phyloP scores from a whole-genome alignment of 805 yeast genomes.

The Pichia occidentalis region DNA sequence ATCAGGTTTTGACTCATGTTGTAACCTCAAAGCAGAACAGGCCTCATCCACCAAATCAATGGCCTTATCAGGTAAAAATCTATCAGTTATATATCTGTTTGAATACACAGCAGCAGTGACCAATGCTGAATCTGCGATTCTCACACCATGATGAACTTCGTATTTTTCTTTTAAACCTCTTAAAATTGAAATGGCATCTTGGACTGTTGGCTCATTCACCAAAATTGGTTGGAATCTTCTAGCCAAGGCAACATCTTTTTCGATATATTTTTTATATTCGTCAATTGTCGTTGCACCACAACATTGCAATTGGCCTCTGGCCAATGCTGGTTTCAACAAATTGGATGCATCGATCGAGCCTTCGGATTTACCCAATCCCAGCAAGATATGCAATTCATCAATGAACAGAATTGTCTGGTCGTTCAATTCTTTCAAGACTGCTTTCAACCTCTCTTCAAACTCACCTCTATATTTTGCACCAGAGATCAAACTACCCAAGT shows the following conservation, averaged over 20 bases:
- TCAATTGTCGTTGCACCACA: conserved; percentile 97
- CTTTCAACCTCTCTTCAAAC: conserved; percentile 83
- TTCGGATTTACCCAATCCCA: conserved; percentile 89
- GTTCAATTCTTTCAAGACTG: conserved; percentile 77
- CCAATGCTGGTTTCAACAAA: conserved; percentile 92
- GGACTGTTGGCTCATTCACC: conserved; percentile 86
- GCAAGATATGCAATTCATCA: conserved; percentile 83
- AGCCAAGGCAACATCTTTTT: conserved; percentile 98
- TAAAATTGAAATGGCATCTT: conserved; percentile 91
- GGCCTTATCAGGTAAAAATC: conserved; percentile 95
- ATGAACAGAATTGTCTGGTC: conserved; percentile 73
- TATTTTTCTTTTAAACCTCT: conserved; percentile 94
- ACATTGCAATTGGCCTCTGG: conserved; percentile 93
- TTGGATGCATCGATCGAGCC: conserved; percentile 97
- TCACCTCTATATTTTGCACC: conserved; percentile 97
- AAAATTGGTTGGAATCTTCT: conserved; percentile 97
- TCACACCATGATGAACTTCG: conserved; percentile 96
- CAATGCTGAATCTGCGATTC: conserved; percentile 89
- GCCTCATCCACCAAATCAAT: conserved; percentile 94
- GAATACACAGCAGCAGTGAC: conserved; percentile 95
- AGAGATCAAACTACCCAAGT: conserved; percentile 81
- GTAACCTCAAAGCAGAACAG: conserved; percentile 88
- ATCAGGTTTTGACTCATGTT: conserved; percentile 96
- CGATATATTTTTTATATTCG: conserved; percentile 87
- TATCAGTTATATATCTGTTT: conserved; percentile 86